phyloP scores from a whole-genome alignment of 2,329 filamentous ascomycete species.

The Massarina eburnea region DNA sequence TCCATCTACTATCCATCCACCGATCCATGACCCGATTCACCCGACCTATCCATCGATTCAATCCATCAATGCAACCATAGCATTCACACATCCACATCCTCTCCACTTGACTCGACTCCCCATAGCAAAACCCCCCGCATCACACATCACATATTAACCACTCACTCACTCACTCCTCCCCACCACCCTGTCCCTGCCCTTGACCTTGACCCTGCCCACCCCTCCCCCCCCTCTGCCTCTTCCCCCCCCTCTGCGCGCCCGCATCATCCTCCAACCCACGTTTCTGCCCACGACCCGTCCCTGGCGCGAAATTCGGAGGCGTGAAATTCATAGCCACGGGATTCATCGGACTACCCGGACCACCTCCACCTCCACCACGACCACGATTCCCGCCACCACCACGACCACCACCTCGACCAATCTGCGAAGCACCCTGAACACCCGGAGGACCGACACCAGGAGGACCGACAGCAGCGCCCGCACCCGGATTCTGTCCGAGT shows the following conservation, averaged over 20 bases:
- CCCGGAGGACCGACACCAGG: too few species aligned
- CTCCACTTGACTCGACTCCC: too few species aligned
- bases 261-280: slow-evolving; percentile 34
- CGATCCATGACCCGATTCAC: too few species aligned
- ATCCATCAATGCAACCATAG: too few species aligned
- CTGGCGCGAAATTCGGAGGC: slow-evolving; percentile 27
- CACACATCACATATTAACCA: too few species aligned
- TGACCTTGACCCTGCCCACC: slow-evolving; percentile 19
- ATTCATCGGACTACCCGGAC: slow-evolving; percentile 33
- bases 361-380: slow-evolving; percentile 23
- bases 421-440: slow-evolving; percentile 21
- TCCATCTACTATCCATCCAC: too few species aligned
- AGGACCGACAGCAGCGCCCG: too few species aligned
- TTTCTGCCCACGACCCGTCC: slow-evolving; percentile 34
- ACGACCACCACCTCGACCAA: slow-evolving; percentile 31
- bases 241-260: slow-evolving; percentile 30
- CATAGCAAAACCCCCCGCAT: too few species aligned
- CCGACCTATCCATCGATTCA: too few species aligned
- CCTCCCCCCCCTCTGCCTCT: slow-evolving; percentile 29
- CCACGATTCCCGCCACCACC: slow-evolving; percentile 31
- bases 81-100: too few species aligned
- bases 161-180: slow-evolving; percentile 1
- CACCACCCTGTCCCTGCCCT: slow-evolving; percentile 16
- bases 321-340: slow-evolving; percentile 38
- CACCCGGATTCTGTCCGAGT: slow-evolving; percentile 11